phyloP scores from a whole-genome alignment of 2,329 filamentous ascomycete species.

The Botrytis elliptica region DNA sequence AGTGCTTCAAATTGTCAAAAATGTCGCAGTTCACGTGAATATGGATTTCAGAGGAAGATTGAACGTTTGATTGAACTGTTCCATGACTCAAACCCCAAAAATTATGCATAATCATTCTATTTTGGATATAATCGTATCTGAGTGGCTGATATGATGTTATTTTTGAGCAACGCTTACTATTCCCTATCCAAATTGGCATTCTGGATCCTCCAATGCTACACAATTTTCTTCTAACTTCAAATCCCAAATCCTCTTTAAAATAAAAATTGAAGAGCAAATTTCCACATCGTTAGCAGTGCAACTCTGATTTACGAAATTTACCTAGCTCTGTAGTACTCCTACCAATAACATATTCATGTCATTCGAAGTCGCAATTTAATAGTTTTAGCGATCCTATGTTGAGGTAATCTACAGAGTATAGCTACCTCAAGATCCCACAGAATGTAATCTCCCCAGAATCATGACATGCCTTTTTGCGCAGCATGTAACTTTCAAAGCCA shows the following conservation, averaged over 20 bases:
- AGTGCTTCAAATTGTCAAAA: background rate
- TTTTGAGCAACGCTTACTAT: background rate
- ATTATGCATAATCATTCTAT: background rate
- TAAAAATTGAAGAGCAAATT: slow-evolving; percentile 12
- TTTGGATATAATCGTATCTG: background rate
- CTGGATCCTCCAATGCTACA: slow-evolving; percentile 11
- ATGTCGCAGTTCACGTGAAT: background rate
- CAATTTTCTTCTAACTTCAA: background rate
- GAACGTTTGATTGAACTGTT: background rate
- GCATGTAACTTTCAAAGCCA: background rate
- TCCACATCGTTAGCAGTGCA: slow-evolving; percentile 5
- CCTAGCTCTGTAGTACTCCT: background rate
- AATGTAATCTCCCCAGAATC: slow-evolving; percentile 4
- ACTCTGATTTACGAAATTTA: slow-evolving; percentile 6
- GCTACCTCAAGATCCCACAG: slow-evolving; percentile 7
- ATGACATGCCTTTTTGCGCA: background rate
- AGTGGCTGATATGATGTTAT: slow-evolving; percentile 3
- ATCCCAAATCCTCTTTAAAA: background rate
- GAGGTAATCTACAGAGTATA: background rate
- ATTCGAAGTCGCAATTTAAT: background rate
- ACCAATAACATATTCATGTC: background rate
- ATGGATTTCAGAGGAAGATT: background rate
- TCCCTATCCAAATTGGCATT: background rate
- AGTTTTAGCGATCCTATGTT: background rate
- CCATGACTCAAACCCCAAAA: background rate